A percentile compares a stretch with the other conserved stretches of the same genome.
Conservation (phyloP, 208 protist genomes). For the Blechomonas ayalai region DNA sequence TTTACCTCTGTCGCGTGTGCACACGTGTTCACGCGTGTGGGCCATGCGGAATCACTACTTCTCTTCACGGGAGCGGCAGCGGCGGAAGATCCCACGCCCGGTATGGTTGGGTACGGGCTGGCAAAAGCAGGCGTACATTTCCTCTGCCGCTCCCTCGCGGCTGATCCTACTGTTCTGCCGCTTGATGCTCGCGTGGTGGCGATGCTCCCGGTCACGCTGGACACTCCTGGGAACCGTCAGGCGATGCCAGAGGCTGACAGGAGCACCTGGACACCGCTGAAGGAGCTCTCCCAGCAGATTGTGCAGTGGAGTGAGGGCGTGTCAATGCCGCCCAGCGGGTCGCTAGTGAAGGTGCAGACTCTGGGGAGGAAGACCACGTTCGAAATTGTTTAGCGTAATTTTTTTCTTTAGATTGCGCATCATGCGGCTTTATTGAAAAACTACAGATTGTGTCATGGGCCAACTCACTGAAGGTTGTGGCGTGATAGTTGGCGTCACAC, state of each 20-base stretch:
- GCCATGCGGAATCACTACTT: constrained; percentile 30
- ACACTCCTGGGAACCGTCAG: constrained; percentile 55
- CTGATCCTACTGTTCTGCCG: constrained; percentile 25
- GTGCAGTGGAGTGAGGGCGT: constrained; percentile 30
- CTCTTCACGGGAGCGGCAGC: constrained; percentile 62
- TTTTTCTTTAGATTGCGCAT: constrained; percentile 2
- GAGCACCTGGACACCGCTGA: constrained; percentile 43
- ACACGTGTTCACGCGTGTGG: constrained; percentile 37
- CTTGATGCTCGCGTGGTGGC: constrained; percentile 29
- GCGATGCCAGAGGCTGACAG: constrained; percentile 57
- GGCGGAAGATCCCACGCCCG: constrained; percentile 29
- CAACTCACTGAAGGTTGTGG: too few species aligned
- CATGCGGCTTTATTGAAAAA: constrained; percentile 3
- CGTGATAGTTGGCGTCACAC: too few species aligned
- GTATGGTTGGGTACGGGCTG: constrained; percentile 82
- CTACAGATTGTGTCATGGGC: too few species aligned
- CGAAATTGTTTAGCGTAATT: constrained; percentile 2
- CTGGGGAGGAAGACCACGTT: not conserved
- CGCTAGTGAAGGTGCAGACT: constrained; percentile 23
- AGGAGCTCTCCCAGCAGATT: constrained; percentile 21
- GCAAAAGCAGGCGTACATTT: constrained; percentile 85
- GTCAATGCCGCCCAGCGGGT: constrained; percentile 20
- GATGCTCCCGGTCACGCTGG: constrained; percentile 61
- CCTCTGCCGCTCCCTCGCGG: constrained; percentile 45
- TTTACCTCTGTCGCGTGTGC: constrained; percentile 58